Conservation (phyloP, 208 protist species). For the Wallacemonas sp. region DNA sequence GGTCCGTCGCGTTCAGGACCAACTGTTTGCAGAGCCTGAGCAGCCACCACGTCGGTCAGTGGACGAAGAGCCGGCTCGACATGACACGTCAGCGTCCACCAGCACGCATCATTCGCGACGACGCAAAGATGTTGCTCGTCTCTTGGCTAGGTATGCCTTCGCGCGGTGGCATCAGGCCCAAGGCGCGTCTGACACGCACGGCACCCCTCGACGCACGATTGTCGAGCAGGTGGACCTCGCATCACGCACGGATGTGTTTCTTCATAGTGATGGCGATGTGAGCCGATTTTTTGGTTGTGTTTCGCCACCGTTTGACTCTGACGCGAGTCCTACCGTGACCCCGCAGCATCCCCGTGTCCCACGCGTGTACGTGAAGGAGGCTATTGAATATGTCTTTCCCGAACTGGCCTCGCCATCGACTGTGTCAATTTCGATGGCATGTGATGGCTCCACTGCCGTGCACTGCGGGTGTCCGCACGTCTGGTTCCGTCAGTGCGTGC, state of each 20-base stretch:
- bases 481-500: constrained; percentile 60
- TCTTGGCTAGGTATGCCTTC: neutral
- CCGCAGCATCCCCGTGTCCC: too few species aligned
- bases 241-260: neutral
- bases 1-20: constrained; percentile 9
- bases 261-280: neutral
- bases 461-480: constrained; percentile 48
- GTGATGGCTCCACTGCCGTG: constrained; percentile 15
- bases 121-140: constrained; percentile 12
- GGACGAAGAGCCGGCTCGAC: too few species aligned
- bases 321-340: too few species aligned
- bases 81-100: too few species aligned
- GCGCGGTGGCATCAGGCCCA: neutral
- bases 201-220: too few species aligned
- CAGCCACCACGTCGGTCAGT: too few species aligned
- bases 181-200: too few species aligned
- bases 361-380: constrained; percentile 6
- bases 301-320: too few species aligned
- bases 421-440: neutral
- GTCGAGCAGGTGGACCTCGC: neutral
- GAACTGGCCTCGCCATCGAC: neutral
- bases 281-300: too few species aligned
- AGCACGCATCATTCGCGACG: neutral
- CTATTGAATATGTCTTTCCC: constrained; percentile 22
- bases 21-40: too few species aligned